Conservation (phyloP, 371 early-diverging fungal genomes). For the Rhizopus microsporus region DNA sequence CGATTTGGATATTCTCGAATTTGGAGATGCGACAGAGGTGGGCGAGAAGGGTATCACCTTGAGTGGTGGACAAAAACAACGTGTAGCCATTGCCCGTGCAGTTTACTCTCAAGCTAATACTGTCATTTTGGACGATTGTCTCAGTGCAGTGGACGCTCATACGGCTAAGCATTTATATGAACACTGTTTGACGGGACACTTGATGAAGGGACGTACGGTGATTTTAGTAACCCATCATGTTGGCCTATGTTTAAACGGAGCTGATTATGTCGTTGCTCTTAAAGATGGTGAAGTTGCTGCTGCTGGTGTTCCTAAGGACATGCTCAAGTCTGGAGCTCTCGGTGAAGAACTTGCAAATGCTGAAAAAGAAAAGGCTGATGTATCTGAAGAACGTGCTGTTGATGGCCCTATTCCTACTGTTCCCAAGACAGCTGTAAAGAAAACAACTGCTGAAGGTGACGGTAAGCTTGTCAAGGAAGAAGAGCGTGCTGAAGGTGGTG, state of each 20-base stretch:
- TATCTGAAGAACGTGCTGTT: slow-evolving; percentile 26
- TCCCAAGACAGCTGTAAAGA: slow-evolving; percentile 8
- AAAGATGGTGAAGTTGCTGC: slow-evolving; percentile 63
- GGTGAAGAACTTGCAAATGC: slow-evolving; percentile 47
- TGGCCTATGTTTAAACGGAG: slow-evolving; percentile 68
- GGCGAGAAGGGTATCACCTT: slow-evolving; percentile 89
- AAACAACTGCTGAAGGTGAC: slow-evolving; percentile 40
- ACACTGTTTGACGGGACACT: slow-evolving; percentile 64
- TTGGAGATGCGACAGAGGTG: slow-evolving; percentile 88
- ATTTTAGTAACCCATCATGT: slow-evolving; percentile 90
- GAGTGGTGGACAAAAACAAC: slow-evolving; percentile 87
- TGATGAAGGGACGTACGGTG: slow-evolving; percentile 78
- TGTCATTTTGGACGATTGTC: slow-evolving; percentile 78
- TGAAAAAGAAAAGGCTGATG: slow-evolving; percentile 14
- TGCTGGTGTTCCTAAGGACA: slow-evolving; percentile 54
- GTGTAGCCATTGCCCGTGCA: slow-evolving; percentile 76
- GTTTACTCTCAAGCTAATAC: slow-evolving; percentile 74
- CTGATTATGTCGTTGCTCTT: slow-evolving; percentile 71
- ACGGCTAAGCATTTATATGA: slow-evolving; percentile 82
- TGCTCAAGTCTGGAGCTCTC: slow-evolving; percentile 47
- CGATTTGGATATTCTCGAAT: slow-evolving; percentile 82
- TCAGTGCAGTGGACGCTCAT: slow-evolving; percentile 87
- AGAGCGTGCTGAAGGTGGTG: slow-evolving; percentile 65
- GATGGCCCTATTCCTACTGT: slow-evolving; percentile 42
- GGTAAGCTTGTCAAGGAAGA: slow-evolving; percentile 70